Evolutionary conservation across 169 alveolate species (phyloP).

Genomic region (Babesia bigemina): DNA sequence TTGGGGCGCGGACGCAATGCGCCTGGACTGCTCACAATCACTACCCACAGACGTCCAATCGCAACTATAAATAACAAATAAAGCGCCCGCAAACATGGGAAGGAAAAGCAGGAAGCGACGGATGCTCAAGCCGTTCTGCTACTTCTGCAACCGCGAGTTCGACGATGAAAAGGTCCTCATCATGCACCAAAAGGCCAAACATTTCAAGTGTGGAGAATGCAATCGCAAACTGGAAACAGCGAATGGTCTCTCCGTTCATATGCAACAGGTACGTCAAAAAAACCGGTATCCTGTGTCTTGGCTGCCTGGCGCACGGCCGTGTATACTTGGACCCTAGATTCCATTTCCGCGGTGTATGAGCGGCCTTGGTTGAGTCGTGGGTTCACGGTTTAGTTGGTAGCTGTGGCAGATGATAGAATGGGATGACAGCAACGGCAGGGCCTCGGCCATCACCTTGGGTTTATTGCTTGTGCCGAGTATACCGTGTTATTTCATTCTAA

Average conservation of each 20-base stretch:
- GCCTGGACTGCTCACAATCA: neutral
- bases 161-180: slow-evolving; percentile 94
- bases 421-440: too few species aligned
- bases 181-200: slow-evolving; percentile 97
- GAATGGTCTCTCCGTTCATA: slow-evolving; percentile 86
- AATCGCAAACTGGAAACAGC: slow-evolving; percentile 95
- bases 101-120: slow-evolving; percentile 91
- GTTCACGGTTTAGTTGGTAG: too few species aligned
- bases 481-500: too few species aligned
- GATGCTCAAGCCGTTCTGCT: slow-evolving; percentile 95
- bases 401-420: too few species aligned
- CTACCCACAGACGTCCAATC: neutral
- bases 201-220: slow-evolving; percentile 93
- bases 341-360: too few species aligned
- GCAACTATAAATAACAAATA: neutral
- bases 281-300: neutral
- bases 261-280: slow-evolving; percentile 78
- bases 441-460: too few species aligned
- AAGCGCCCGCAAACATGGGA: slow-evolving; percentile 79
- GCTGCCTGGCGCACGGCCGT: too few species aligned
- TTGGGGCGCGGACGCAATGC: slow-evolving; percentile 11
- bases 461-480: too few species aligned
- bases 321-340: too few species aligned
- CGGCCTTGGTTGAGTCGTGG: too few species aligned
- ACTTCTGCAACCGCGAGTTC: slow-evolving; percentile 96